Base-by-base conservation (phyloP, 306 rosid species). In the apple (Malus domestica) region DNA sequence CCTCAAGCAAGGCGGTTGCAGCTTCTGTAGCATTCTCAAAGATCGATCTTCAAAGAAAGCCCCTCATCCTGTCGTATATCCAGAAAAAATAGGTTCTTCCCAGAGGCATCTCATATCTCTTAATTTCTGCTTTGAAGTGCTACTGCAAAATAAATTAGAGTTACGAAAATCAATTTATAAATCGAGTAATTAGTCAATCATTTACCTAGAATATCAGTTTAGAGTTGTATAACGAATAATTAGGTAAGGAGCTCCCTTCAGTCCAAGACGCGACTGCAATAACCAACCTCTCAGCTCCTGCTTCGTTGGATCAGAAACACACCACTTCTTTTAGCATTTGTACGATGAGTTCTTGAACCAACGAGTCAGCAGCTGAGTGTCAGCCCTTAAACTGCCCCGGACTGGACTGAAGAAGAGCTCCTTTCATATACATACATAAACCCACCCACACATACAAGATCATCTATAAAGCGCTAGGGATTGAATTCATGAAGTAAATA, bases 381-480 rank as follows among this genome's bases (percentile, higher is more conserved):
- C 88, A 87, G 81, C 72, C 66, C 44, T 35, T 27, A 18, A 10
- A 72, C 72, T 44, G 90, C 40, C 96, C 81, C 79, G 93, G 81
- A 86, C 93, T 93, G 98, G 97, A 93, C 98, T 83, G 90, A 91
- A 84, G 96, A 72, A 83, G 86, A 90, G 93, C 98, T 93, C 97
- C 93, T 83, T 84, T 79, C 60, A 52, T 57, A 49, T 4, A 46
- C 0, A 44, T 9, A 44, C 46, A 9, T 16, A 16, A 15, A 16
- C 35, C 33, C 18, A 60, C 66, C 15, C 8, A 60, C 35, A 23
- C 19, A 1, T 22, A 20, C 11, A 35, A 14, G 7, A 46, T 46
- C 7, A 4, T 46, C 4, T 46, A 46, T 14, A 46, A 49, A 15
- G 15, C 55, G 8, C 55, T 14, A 49, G 20, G 20, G 7, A 4